phyloP scores from a whole-genome alignment of 1,284 basidiomycete genomes.

The Malassezia nana region DNA sequence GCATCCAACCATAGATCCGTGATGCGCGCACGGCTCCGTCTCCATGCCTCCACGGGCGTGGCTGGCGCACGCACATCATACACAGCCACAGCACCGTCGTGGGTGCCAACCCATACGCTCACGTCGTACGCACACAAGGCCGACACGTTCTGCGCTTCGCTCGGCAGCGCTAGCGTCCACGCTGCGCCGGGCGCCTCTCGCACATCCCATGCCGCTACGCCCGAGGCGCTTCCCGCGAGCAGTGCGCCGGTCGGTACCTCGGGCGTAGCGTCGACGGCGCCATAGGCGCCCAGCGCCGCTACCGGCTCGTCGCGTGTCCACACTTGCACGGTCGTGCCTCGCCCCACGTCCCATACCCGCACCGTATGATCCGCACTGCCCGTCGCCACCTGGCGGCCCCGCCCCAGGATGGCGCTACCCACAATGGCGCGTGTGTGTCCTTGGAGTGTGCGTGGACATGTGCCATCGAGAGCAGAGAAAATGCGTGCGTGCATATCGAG shows the following conservation, averaged over 20 bases:
- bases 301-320: slow-evolving; percentile 42
- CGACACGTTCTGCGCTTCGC: neutral
- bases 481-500: slow-evolving; percentile 59
- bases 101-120: neutral
- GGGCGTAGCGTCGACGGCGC: neutral
- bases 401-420: slow-evolving; percentile 57
- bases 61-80: slow-evolving; percentile 4
- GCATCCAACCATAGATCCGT: neutral
- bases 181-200: neutral
- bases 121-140: slow-evolving; percentile 16
- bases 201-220: neutral
- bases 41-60: slow-evolving; percentile 2
- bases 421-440: slow-evolving; percentile 59
- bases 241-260: neutral
- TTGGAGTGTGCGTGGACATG: slow-evolving; percentile 57
- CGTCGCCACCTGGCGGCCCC: slow-evolving; percentile 59
- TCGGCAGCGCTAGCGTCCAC: slow-evolving; percentile 12
- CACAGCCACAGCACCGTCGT: neutral
- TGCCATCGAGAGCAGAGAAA: slow-evolving; percentile 53
- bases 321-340: slow-evolving; percentile 53
- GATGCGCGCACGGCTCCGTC: slow-evolving; percentile 6
- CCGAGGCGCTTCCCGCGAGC: slow-evolving; percentile 1
- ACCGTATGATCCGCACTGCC: slow-evolving; percentile 60
- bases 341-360: slow-evolving; percentile 64
- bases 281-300: slow-evolving; percentile 3